A percentile compares a stretch with the other conserved stretches of the same genome.
Evolutionary conservation across 257 asterid genomes (phyloP).

Genomic region (Voacanga thouarsii): DNA sequence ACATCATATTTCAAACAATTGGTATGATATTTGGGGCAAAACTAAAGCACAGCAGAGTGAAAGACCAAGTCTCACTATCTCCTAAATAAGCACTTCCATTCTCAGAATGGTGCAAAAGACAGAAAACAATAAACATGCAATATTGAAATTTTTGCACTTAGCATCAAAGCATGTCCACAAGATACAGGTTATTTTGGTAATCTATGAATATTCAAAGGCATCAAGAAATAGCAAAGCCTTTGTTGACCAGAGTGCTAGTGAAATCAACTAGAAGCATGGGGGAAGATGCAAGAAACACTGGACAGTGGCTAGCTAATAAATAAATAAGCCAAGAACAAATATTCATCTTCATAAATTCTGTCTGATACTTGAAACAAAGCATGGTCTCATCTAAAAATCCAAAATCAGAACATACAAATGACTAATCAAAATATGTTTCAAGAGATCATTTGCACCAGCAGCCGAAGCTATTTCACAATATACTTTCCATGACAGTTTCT

Average conservation of each 20-base stretch:
- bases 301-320: background rate
- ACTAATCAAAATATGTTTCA: background rate
- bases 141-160: background rate
- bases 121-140: background rate
- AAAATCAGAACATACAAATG: background rate
- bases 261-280: background rate
- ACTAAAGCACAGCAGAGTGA: background rate
- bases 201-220: background rate
- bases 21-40: background rate
- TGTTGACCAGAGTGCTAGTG: background rate
- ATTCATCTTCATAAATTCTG: background rate
- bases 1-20: no score
- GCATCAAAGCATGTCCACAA: background rate
- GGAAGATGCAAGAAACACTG: background rate
- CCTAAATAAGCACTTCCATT: no score
- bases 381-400: background rate
- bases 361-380: background rate
- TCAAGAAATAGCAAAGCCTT: background rate
- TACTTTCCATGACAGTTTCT: background rate
- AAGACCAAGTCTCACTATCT: no score
- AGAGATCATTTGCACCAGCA: background rate
- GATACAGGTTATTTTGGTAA: no score
- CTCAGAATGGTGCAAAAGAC: background rate
- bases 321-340: background rate
- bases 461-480: background rate